phyloP scores from a whole-genome alignment of 805 yeast species.

The Lachancea cidri region DNA sequence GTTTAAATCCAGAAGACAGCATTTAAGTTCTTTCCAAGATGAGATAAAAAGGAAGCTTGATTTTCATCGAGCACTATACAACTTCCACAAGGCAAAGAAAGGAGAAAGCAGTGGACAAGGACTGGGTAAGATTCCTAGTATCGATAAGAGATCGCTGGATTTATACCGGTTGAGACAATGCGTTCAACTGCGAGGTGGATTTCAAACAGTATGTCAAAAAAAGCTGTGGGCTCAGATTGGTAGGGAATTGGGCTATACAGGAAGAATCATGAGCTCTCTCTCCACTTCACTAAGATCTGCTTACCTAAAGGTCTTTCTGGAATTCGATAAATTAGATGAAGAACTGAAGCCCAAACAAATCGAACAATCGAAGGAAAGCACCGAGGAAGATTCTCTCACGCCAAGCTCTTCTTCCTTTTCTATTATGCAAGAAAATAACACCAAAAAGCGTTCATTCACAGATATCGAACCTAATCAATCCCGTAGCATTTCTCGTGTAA shows the following conservation, averaged over 20 bases:
- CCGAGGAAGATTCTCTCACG: no score
- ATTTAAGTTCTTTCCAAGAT: constrained; percentile 24
- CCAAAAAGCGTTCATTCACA: neutral
- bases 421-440: neutral
- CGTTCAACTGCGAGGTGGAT: constrained; percentile 66
- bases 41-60: constrained; percentile 41
- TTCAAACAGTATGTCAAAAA: constrained; percentile 51
- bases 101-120: constrained; percentile 18
- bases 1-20: constrained; percentile 27
- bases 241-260: constrained; percentile 71
- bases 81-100: constrained; percentile 34
- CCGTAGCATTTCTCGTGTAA: neutral
- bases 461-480: neutral
- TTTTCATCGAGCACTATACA: constrained; percentile 44
- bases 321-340: constrained; percentile 24
- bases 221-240: constrained; percentile 83
- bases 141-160: constrained; percentile 63
- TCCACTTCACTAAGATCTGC: constrained; percentile 62
- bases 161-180: constrained; percentile 52
- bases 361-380: neutral
- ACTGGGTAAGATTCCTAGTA: constrained; percentile 50
- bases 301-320: constrained; percentile 42
- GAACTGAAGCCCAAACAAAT: constrained; percentile 1
- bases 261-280: constrained; percentile 64
- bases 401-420: constrained; percentile 2